Percentiles rank a stretch among this genome's conserved stretches.
These are phyloP conservation scores for Suillus cothurnatus DNA, from an alignment of 768 basidiomycete genomes.

Conservation along the genomic window DNA sequence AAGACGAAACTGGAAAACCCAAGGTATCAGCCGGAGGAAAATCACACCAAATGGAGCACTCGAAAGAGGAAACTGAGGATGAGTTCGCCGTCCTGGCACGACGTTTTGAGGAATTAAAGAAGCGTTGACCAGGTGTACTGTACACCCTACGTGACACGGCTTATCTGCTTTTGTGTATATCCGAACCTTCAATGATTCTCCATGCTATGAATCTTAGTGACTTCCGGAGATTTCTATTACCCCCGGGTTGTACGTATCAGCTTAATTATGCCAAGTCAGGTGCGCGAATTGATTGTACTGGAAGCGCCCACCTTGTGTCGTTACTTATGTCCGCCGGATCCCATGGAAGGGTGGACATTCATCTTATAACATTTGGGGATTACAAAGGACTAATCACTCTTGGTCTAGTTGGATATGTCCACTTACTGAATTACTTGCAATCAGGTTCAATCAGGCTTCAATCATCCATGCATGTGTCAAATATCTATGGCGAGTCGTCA, in stretches of 20 bases:
- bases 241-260: conserved; percentile 10
- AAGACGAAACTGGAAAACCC: conserved; percentile 43
- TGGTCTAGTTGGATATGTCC: background rate
- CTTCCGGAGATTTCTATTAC: conserved; percentile 5
- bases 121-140: conserved; percentile 47
- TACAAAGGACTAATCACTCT: background rate
- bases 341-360: background rate
- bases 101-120: conserved; percentile 88
- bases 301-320: background rate
- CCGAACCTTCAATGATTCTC: conserved; percentile 1
- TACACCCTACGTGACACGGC: background rate
- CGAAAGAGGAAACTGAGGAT: conserved; percentile 46
- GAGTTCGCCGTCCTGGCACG: conserved; percentile 76
- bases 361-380: background rate
- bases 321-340: conserved; percentile 4
- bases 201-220: conserved; percentile 3
- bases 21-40: conserved; percentile 10
- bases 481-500: background rate
- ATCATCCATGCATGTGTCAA: background rate
- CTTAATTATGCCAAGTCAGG: conserved; percentile 9
- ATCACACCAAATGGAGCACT: conserved; percentile 2
- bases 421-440: background rate
- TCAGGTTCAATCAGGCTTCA: background rate
- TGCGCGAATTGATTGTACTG: conserved; percentile 5
- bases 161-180: conserved; percentile 6